Conservation (phyloP, 768 basidiomycete genomes). For the Trametes cubensis region DNA sequence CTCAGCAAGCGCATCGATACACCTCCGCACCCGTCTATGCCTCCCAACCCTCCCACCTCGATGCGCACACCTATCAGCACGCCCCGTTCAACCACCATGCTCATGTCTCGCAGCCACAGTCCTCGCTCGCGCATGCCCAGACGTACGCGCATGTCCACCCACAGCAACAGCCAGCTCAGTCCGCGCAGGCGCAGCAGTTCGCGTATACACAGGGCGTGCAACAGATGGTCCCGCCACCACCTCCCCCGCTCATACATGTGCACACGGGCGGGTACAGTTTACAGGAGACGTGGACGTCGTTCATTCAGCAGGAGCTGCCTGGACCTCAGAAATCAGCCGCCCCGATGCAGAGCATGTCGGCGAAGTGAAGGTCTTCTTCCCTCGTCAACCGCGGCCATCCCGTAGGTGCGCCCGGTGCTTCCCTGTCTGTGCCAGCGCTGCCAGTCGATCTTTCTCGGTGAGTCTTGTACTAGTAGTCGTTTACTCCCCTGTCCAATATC, state of each 20-base stretch:
- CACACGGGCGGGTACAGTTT: conserved; percentile 62
- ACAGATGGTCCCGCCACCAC: conserved; percentile 24
- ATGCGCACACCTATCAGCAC: conserved; percentile 7
- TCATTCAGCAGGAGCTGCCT: conserved; percentile 49
- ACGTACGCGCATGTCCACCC: conserved; percentile 8
- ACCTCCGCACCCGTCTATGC: background rate
- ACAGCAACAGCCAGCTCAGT: background rate
- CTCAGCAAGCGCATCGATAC: background rate
- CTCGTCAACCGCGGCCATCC: background rate
- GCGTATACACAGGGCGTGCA: conserved; percentile 19
- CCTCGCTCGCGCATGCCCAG: conserved; percentile 16
- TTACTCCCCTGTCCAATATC: background rate
- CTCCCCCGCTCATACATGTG: conserved; percentile 36
- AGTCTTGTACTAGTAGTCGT: background rate
- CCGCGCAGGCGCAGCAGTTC: conserved; percentile 30
- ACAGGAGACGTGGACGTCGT: conserved; percentile 73
- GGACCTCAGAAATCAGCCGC: conserved; percentile 10
- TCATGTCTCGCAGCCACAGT: background rate
- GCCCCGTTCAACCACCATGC: conserved; percentile 5
- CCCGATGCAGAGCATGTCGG: conserved; percentile 2
- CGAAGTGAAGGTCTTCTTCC: background rate
- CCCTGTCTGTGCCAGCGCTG: background rate
- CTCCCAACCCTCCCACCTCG: background rate
- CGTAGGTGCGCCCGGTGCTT: background rate
- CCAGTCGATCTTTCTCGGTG: background rate